Evolutionary conservation across 108 stramenopile genomes (phyloP), one percentile per base, ranked within the genome.

Genomic region (Seminavis robusta): DNA sequence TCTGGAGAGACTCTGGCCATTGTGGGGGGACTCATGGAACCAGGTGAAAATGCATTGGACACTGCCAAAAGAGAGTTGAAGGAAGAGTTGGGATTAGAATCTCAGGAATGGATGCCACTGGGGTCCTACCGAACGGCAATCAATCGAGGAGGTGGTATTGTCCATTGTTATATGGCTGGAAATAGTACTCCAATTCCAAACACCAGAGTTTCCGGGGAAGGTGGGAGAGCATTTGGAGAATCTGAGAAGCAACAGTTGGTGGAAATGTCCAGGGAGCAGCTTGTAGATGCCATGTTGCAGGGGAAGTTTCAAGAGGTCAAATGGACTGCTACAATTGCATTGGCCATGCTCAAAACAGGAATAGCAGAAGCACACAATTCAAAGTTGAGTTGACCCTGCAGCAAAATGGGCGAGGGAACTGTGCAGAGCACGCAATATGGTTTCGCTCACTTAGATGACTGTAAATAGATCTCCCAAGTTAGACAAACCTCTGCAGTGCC

Each of bases 141-240:
- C 9, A 84, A 84, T 72, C 61, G 83, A 21, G 83, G 83, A 30
- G 83, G 79, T 8, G 83, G 83, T 0, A 80, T 74, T 71, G 77
- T 67, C 39, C 77, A 28, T 79, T 70, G 49, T 47, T 84, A 30
- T 63, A 81, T 20, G 74, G 57, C 57, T 1, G 2, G 24, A 32
- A 10, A 42, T 37, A 51, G 41, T 28, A n/a, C n/a, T n/a, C n/a
- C n/a, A n/a, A n/a, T n/a, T n/a, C n/a, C 6, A 25, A n/a, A n/a
- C n/a, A n/a, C n/a, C n/a, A n/a, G n/a, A n/a, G n/a, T n/a, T n/a
- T n/a, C n/a, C n/a, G n/a, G n/a, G n/a, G n/a, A n/a, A n/a, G n/a
- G 54, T 30, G 26, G 26, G 16, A 50, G 73, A 4, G 24, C 1
- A n/a, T 20, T 37, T 13, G 76, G 73, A 11, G 83, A 84, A 48